Evolutionary conservation across 1,284 basidiomycete species (phyloP).

Genomic region (Veloporphyrellus conicus): DNA sequence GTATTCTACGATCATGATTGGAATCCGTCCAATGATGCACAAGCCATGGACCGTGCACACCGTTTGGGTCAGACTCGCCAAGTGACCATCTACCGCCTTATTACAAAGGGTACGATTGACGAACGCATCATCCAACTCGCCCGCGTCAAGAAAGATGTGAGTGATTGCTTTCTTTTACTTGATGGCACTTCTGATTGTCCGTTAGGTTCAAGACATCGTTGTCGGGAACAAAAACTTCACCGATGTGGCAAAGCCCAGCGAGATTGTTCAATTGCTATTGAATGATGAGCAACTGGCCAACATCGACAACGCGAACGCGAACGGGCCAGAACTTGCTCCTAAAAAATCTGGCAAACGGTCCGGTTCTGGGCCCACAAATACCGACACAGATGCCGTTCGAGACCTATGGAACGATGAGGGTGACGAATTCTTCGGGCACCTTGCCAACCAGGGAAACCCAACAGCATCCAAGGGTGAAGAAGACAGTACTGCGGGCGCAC

Average conservation of each 20-base stretch:
- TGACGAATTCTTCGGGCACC: slow-evolving; percentile 74
- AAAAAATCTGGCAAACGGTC: slow-evolving; percentile 39
- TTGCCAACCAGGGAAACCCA: slow-evolving; percentile 20
- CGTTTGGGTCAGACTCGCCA: slow-evolving; percentile 98
- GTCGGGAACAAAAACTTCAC: slow-evolving; percentile 95
- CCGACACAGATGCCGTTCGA: slow-evolving; percentile 43
- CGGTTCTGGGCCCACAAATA: slow-evolving; percentile 26
- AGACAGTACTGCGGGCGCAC: slow-evolving; percentile 13
- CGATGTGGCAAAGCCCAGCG: slow-evolving; percentile 90
- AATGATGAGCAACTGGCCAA: slow-evolving; percentile 88
- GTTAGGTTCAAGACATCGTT: slow-evolving; percentile 95
- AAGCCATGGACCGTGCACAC: slow-evolving; percentile 99
- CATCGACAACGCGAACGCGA: slow-evolving; percentile 43
- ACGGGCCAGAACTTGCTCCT: slow-evolving; percentile 37
- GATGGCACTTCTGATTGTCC: slow-evolving; percentile 1
- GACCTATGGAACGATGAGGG: slow-evolving; percentile 82
- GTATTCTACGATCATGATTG: slow-evolving; percentile 99
- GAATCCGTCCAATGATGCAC: slow-evolving; percentile 99
- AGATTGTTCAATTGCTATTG: slow-evolving; percentile 93
- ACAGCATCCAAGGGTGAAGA: slow-evolving; percentile 38
- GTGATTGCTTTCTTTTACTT: slow-evolving; percentile 26
- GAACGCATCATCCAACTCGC: slow-evolving; percentile 96
- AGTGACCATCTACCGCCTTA: slow-evolving; percentile 97
- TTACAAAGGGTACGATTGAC: slow-evolving; percentile 96
- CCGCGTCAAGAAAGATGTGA: slow-evolving; percentile 90